Evolutionary conservation across 2,329 filamentous ascomycete genomes (phyloP).

Genomic region (Ophiostoma sp.): DNA sequence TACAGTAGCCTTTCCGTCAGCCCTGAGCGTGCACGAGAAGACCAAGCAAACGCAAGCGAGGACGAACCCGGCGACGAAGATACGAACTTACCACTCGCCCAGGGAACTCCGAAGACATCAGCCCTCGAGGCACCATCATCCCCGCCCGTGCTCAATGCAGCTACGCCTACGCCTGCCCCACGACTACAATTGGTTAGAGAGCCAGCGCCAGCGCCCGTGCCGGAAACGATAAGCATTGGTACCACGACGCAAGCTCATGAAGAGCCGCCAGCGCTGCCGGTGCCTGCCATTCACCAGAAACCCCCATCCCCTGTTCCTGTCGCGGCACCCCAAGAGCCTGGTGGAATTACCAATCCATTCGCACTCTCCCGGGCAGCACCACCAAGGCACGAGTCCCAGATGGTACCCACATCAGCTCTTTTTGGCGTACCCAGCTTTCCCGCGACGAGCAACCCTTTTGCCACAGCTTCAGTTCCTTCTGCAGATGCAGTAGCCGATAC

Average conservation of each 20-base stretch:
- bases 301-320: neutral
- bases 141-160: neutral
- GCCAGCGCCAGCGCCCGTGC: neutral
- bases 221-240: neutral
- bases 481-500: neutral
- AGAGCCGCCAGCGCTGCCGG: neutral
- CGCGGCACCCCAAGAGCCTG: neutral
- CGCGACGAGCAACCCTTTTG: neutral
- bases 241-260: neutral
- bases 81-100: neutral
- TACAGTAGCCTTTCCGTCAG: slow-evolving; percentile 67
- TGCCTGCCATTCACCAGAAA: no score
- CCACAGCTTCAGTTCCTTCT: neutral
- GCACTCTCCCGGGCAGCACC: neutral
- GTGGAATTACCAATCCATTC: slow-evolving; percentile 17
- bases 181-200: neutral
- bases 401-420: slow-evolving; percentile 9
- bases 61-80: neutral
- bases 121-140: slow-evolving; percentile 7
- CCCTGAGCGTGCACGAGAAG: slow-evolving; percentile 51
- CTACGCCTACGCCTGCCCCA: slow-evolving; percentile 19
- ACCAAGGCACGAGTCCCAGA: neutral
- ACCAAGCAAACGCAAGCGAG: slow-evolving; percentile 16
- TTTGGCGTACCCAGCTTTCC: slow-evolving; percentile 13
- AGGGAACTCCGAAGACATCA: neutral